Base-by-base conservation (phyloP, 257 asterid species). In the Verbascum thapsus region DNA sequence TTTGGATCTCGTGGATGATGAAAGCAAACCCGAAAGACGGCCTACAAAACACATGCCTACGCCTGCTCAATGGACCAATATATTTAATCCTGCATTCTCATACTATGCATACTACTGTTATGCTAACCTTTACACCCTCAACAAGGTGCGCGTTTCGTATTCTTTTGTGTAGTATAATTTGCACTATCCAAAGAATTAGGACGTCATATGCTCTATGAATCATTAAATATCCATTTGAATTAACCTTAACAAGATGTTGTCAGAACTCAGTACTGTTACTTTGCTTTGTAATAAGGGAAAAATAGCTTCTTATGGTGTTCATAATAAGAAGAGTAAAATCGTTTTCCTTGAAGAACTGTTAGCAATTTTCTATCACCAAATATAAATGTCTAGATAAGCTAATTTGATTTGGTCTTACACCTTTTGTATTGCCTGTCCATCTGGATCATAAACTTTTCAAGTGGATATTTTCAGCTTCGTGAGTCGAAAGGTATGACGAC, bases 21-120 rank as follows among this genome's bases (percentile, higher is more conserved):
- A 86, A 75, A 86, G 86, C 82, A 86, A 86, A 70, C 95, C 95
- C 50, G 95, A 86, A 79, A 81, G 95, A 64, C 76, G 90, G 67
- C 95, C 95, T 32, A 86, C 95, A 47, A 86, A 86, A 71, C 95
- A 86, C 80, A 86, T 86, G 95, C 95, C 88, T 61, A 83, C 95
- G 13, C 95, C 95, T 2, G 83, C 76, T 71, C 86, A 86, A 55
- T 86, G 95, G 95, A 86, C 88, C 62, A 86, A 86, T 26, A 77
- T 77, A 55, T 83, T 79, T 71, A 86, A 86, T 64, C 95, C 95
- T 59, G 90, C 90, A 42, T 86, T 61, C 69, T 86, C 95, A 7
- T 86, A 86, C 66, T 86, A 86, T 60, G 84, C 78, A 13, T 86
- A 86, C 83, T 86, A 86, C 58, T 86, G 95, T 64, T 86, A 86